A percentile compares a stretch with the other conserved stretches of the same genome.
Conservation (phyloP, 257 asterid species). For the Orobanche coerulescens region DNA sequence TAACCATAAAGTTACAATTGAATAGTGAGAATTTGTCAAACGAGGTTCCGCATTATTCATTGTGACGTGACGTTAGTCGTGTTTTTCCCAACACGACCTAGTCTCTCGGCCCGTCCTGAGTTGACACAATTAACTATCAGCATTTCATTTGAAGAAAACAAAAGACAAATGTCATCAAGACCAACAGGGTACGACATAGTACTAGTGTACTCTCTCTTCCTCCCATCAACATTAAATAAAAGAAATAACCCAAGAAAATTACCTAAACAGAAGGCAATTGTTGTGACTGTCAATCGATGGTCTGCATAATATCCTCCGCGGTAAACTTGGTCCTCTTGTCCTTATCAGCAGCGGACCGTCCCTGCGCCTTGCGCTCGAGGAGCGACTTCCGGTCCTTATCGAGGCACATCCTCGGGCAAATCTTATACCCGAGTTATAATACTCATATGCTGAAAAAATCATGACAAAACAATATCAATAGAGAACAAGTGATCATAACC, state of each 20-base stretch:
- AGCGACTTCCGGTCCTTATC: conserved; percentile 77
- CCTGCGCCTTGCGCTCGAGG: conserved; percentile 75
- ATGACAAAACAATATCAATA: too few species aligned
- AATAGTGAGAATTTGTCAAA: too few species aligned
- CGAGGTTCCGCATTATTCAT: too few species aligned
- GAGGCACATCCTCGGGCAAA: too few species aligned
- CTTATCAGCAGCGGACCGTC: conserved; percentile 73
- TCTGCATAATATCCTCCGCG: conserved; percentile 69
- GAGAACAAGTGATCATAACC: too few species aligned
- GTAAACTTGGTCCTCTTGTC: conserved; percentile 81
- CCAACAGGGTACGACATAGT: conserved; percentile 5
- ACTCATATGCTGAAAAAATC: too few species aligned
- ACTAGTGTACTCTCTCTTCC: conserved; percentile 2
- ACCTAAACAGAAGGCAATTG: conserved; percentile 12
- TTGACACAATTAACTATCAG: conserved; percentile 2
- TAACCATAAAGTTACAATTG: too few species aligned
- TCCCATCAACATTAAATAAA: conserved; percentile 1
- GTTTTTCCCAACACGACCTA: too few species aligned
- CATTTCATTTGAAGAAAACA: conserved; percentile 15
- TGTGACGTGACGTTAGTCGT: too few species aligned
- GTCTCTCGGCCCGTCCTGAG: too few species aligned
- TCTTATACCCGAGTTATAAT: too few species aligned
- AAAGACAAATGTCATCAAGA: conserved; percentile 10
- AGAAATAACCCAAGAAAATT: conserved; percentile 15
- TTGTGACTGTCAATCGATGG: conserved; percentile 40